A percentile compares a stretch with the other conserved stretches of the same genome.
These are phyloP conservation scores for Scutellaria minor DNA, from an alignment of 257 asterid species.

Conservation along the genomic window DNA sequence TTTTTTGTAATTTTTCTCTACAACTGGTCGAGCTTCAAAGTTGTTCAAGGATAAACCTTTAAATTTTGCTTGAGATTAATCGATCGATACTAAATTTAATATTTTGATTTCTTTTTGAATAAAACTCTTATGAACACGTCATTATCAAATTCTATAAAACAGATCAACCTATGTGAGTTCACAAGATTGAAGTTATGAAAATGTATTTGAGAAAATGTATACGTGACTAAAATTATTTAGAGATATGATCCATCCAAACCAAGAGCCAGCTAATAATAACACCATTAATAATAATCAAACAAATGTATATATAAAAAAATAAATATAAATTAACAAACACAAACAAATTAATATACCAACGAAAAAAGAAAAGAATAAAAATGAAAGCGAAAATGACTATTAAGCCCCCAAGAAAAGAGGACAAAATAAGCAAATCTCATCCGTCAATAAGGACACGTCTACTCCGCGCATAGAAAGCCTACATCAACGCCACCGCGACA, in stretches of 20 bases:
- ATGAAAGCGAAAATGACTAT: constrained; percentile 23
- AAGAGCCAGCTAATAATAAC: constrained; percentile 25
- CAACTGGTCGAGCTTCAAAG: too few species aligned
- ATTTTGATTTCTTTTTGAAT: too few species aligned
- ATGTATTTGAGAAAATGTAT: too few species aligned
- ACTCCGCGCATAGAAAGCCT: constrained; percentile 42
- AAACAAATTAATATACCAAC: constrained; percentile 22
- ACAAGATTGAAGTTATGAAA: too few species aligned
- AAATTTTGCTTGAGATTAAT: too few species aligned
- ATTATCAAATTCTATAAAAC: too few species aligned
- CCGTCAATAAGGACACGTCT: constrained; percentile 42
- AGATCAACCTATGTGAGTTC: too few species aligned
- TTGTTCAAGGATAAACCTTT: too few species aligned
- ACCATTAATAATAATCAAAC: constrained; percentile 22
- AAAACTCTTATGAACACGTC: too few species aligned
- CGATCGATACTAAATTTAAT: too few species aligned
- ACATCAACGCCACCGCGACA: constrained; percentile 65
- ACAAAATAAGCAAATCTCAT: constrained; percentile 45
- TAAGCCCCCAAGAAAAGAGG: constrained; percentile 30
- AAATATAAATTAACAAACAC: constrained; percentile 33
- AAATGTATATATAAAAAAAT: constrained; percentile 21
- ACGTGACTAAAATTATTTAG: too few species aligned
- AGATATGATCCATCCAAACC: background rate
- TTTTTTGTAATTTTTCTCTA: too few species aligned
- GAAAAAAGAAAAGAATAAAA: background rate